phyloP scores from a whole-genome alignment of 305 asterid species.

The Fraxinus nigra region DNA sequence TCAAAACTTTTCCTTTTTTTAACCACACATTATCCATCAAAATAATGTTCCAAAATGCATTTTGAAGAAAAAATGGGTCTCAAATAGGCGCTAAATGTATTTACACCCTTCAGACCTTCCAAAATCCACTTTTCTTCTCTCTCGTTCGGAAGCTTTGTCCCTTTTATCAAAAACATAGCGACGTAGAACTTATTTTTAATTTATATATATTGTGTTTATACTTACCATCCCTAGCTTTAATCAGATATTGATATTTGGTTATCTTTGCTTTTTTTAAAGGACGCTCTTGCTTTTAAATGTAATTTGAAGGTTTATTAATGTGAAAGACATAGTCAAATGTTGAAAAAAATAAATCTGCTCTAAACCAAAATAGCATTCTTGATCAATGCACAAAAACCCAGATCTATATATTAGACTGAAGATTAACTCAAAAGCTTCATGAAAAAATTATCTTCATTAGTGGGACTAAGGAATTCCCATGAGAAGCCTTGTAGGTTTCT shows the following conservation, averaged over 20 bases:
- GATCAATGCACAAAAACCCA: not conserved
- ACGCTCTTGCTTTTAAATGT: not conserved
- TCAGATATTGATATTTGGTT: not conserved
- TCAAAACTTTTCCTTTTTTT: no score
- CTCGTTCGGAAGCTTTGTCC: not conserved
- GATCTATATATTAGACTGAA: not conserved
- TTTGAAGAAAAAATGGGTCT: no score
- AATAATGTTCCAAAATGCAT: no score
- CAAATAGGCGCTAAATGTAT: not conserved
- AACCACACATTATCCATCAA: no score
- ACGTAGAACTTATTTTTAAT: not conserved
- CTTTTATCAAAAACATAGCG: not conserved
- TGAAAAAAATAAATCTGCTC: not conserved
- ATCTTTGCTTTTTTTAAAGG: not conserved
- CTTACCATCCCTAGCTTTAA: not conserved
- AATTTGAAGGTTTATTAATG: not conserved
- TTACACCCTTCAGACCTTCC: not conserved
- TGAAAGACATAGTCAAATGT: not conserved
- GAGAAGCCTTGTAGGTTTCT: not conserved
- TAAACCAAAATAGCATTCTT: not conserved
- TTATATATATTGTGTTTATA: not conserved
- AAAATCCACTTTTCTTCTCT: not conserved
- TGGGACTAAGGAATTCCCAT: not conserved
- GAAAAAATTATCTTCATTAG: not conserved
- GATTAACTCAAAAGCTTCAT: not conserved